Evolutionary conservation across 2,329 filamentous ascomycete species (phyloP), one percentile per base, ranked within the genome.

Genomic region (Hymenoscyphus fructigenus): DNA sequence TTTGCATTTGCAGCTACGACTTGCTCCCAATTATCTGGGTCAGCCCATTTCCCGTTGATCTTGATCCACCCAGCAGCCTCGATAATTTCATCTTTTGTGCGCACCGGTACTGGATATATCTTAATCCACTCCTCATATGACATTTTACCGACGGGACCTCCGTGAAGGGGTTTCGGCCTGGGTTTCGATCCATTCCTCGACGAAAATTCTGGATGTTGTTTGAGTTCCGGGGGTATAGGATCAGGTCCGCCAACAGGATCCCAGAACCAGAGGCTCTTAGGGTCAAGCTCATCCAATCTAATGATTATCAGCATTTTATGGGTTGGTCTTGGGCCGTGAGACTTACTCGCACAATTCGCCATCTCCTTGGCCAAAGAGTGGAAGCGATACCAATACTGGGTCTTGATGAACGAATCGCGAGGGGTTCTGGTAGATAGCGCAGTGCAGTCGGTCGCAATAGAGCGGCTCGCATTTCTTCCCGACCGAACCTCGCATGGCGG

Each of bases 11-110:
- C 47, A 53, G 47, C 47, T 23, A 26, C 14, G 7, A 53, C 47
- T 53, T 53, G 47, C 23, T 23, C 47, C 47, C 47, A 53, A 23
- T 53, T 20, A 53, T 53, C 47, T 23, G 55, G 28, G 67, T 76
- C 75, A 5, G 71, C 67, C 72, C 74, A 74, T 44, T 23, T 36
- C 14, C 66, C 68, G 26, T 70, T 69, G 28, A 72, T 65, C 17
- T 58, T 34, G 20, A 74, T 6, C 32, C 74, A 75, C 5, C 75
- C 75, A 63, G 72, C 60, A 3, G 66, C 69, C 59, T 69, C 71
- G 47, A 44, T 72, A 68, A 57, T 72, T 71, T 14, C 44, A 55
- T 28, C 62, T 61, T 14, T 53, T 53, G 14, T 65, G 59, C 10
- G 63, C 63, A 23, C 29, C 44, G 10, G 15, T 47, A 20, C 41